Percentiles rank a stretch among this genome's conserved stretches.
Conservation (phyloP, 257 asterid species). For the Henckelia pumila region DNA sequence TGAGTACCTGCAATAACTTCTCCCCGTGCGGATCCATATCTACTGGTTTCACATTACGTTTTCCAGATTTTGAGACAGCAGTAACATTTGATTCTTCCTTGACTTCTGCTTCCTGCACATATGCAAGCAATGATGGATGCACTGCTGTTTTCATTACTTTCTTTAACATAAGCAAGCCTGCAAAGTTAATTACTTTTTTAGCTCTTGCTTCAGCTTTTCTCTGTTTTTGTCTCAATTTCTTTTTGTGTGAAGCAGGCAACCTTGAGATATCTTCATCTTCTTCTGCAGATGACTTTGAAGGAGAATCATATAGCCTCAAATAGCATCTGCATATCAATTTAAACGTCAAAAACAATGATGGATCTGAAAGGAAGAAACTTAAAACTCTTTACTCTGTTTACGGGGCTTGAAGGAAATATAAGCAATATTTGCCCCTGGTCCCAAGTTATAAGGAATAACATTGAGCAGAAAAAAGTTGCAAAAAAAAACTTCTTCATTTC, state of each 20-base stretch:
- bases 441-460: neutral
- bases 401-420: slow-evolving; percentile 9
- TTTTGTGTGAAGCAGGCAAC: slow-evolving; percentile 85
- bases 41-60: slow-evolving; percentile 76
- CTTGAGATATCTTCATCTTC: slow-evolving; percentile 85
- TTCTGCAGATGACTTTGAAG: slow-evolving; percentile 74
- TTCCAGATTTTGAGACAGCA: slow-evolving; percentile 68
- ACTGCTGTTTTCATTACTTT: slow-evolving; percentile 18
- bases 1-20: slow-evolving; percentile 71
- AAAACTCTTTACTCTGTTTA: neutral
- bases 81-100: slow-evolving; percentile 74
- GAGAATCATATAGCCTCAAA: slow-evolving; percentile 83
- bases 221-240: slow-evolving; percentile 89
- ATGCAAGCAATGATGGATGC: slow-evolving; percentile 18
- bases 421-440: slow-evolving; percentile 1
- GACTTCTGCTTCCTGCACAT: slow-evolving; percentile 82
- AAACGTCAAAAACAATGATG: slow-evolving; percentile 17
- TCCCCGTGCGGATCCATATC: slow-evolving; percentile 95
- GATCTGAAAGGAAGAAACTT: slow-evolving; percentile 15
- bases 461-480: slow-evolving; percentile 11
- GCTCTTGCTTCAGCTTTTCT: slow-evolving; percentile 98
- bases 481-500: slow-evolving; percentile 2
- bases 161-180: slow-evolving; percentile 19
- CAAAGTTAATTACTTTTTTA: slow-evolving; percentile 59
- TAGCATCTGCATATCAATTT: slow-evolving; percentile 68